phyloP scores from a whole-genome alignment of 129 eudicot species.

The Chrysanthemum lavandulifolium region DNA sequence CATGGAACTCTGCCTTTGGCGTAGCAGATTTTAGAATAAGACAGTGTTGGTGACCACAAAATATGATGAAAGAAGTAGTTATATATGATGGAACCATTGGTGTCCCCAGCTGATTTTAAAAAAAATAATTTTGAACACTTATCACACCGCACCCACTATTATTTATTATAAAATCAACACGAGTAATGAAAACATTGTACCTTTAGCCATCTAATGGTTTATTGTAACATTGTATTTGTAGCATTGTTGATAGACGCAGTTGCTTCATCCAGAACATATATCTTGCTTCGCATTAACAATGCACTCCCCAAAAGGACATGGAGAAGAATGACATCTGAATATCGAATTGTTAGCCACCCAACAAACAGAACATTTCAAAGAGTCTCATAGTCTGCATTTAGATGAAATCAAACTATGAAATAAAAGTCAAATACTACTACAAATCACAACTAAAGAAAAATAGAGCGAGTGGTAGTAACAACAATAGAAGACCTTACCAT shows the following conservation, averaged over 20 bases:
- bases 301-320: conserved; percentile 3
- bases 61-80: too few species aligned
- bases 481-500: conserved; percentile 41
- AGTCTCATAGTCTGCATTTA: conserved; percentile 77
- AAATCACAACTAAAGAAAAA: neutral
- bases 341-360: conserved; percentile 78
- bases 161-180: too few species aligned
- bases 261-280: too few species aligned
- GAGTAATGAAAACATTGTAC: too few species aligned
- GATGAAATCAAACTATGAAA: conserved; percentile 14
- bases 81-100: too few species aligned
- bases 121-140: too few species aligned
- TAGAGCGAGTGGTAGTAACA: neutral
- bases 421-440: neutral
- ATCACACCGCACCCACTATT: too few species aligned
- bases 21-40: conserved; percentile 46
- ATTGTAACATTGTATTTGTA: too few species aligned
- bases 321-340: conserved; percentile 50
- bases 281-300: too few species aligned
- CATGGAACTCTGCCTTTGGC: conserved; percentile 77
- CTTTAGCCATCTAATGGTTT: too few species aligned
- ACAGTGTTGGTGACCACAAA: conserved; percentile 16
- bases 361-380: conserved; percentile 57
- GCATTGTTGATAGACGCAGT: too few species aligned
- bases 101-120: too few species aligned